These are phyloP conservation scores for Apiotrichum akiyoshidainum DNA, from an alignment of 1,284 basidiomycete species.

Conservation along the genomic window DNA sequence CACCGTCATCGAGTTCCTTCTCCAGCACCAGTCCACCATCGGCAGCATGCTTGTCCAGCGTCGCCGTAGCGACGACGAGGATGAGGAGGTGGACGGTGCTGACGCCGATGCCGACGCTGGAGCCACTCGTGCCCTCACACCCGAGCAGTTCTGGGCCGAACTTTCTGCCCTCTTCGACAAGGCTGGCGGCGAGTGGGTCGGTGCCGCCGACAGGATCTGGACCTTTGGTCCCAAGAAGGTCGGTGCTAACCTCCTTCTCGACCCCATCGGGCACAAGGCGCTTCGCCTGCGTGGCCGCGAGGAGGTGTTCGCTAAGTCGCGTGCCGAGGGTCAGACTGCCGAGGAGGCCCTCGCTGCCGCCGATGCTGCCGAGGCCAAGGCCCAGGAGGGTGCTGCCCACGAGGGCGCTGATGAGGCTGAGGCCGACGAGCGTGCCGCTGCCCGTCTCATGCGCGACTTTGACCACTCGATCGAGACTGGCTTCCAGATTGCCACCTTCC, in stretches of 20 bases:
- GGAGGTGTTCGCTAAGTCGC: conserved; percentile 40
- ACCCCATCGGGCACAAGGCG: conserved; percentile 51
- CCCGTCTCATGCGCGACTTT: conserved; percentile 59
- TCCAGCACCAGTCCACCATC: conserved; percentile 59
- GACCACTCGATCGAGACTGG: conserved; percentile 83
- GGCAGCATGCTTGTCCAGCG: conserved; percentile 44
- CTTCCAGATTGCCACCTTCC: conserved; percentile 90
- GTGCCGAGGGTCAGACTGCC: conserved; percentile 42
- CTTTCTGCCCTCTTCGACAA: conserved; percentile 65
- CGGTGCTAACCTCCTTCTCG: conserved; percentile 84
- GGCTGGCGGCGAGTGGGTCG: conserved; percentile 77
- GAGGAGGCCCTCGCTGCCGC: conserved; percentile 42
- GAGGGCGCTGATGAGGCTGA: conserved; percentile 27
- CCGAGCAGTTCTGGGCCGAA: conserved; percentile 76
- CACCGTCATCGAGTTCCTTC: conserved; percentile 66
- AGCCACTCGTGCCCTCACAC: conserved; percentile 56
- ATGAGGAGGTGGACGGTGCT: conserved; percentile 25
- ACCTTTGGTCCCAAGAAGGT: conserved; percentile 85
- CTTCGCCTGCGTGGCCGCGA: conserved; percentile 39
- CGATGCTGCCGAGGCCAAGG: conserved; percentile 25
- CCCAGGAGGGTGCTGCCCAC: conserved; percentile 12
- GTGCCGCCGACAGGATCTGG: conserved; percentile 73
- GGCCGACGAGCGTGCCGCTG: conserved; percentile 26
- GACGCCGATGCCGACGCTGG: conserved; percentile 48
- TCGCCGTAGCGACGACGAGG: conserved; percentile 23